phyloP scores from a whole-genome alignment of 108 stramenopile species.

The Stephanodiscus triporus region DNA sequence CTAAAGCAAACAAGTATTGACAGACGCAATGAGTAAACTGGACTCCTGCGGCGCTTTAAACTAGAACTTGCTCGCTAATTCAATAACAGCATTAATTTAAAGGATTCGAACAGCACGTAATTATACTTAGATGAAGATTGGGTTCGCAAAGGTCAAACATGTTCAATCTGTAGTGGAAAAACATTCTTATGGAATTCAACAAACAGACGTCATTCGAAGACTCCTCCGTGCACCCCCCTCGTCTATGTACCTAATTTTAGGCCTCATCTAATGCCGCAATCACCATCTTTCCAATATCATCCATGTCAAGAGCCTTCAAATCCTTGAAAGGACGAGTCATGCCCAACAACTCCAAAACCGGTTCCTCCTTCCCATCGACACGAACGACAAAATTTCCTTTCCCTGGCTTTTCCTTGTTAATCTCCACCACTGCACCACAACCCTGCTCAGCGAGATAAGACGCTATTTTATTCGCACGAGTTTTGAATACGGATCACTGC shows the following conservation, averaged over 20 bases:
- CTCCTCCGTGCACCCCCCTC: not conserved
- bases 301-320: constrained; percentile 89
- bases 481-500: constrained; percentile 77
- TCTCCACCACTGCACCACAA: constrained; percentile 57
- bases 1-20: not conserved
- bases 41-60: not conserved
- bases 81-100: not conserved
- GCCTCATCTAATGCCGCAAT: constrained; percentile 23
- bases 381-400: constrained; percentile 81
- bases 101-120: not conserved
- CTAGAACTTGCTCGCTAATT: not conserved
- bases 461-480: constrained; percentile 72
- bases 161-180: constrained; percentile 22
- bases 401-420: constrained; percentile 81
- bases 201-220: constrained; percentile 38
- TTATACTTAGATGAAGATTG: not conserved
- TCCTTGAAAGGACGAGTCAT: constrained; percentile 85
- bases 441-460: constrained; percentile 65
- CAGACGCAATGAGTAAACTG: not conserved
- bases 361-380: constrained; percentile 66
- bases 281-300: constrained; percentile 67
- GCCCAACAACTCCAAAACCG: constrained; percentile 73
- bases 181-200: not conserved
- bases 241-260: constrained; percentile 4
- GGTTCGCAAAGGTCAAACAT: not conserved